Evolutionary conservation across 352 stramenopile species (phyloP).

Genomic region (Globisporangium iwayamae): DNA sequence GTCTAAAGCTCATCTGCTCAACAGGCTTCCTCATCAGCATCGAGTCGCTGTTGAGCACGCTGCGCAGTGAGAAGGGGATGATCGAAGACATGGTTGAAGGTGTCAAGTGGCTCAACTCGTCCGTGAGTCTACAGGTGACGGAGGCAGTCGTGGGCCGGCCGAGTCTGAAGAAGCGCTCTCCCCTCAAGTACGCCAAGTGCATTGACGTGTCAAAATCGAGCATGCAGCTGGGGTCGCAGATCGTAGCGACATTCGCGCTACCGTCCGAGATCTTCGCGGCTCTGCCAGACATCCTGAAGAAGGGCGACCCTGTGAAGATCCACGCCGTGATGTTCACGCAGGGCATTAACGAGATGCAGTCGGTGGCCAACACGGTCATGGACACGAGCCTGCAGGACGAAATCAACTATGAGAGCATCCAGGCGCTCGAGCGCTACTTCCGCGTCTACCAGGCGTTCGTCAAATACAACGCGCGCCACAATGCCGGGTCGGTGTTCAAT

Average conservation of each 20-base stretch:
- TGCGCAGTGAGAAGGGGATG: slow-evolving; percentile 95
- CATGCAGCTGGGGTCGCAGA: slow-evolving; percentile 42
- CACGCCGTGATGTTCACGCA: slow-evolving; percentile 85
- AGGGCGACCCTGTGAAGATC: slow-evolving; percentile 70
- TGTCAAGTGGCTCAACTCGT: slow-evolving; percentile 75
- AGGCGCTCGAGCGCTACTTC: slow-evolving; percentile 72
- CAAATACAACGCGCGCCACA: slow-evolving; percentile 22
- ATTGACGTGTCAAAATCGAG: slow-evolving; percentile 58
- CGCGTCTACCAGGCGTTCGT: slow-evolving; percentile 71
- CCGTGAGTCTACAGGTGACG: slow-evolving; percentile 74
- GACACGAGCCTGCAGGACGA: slow-evolving; percentile 85
- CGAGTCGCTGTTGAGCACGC: slow-evolving; percentile 92
- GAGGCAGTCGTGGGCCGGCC: slow-evolving; percentile 16
- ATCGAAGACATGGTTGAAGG: slow-evolving; percentile 90
- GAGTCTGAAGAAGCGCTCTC: slow-evolving; percentile 33
- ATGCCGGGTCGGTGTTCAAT: slow-evolving; percentile 13
- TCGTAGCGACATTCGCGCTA: slow-evolving; percentile 71
- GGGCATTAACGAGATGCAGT: slow-evolving; percentile 94
- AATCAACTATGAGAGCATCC: slow-evolving; percentile 76
- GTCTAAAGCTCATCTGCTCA: slow-evolving; percentile 57
- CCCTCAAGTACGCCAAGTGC: slow-evolving; percentile 74
- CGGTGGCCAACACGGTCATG: slow-evolving; percentile 83
- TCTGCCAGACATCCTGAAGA: slow-evolving; percentile 57
- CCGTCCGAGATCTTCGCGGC: slow-evolving; percentile 49
- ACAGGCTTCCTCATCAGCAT: slow-evolving; percentile 90